These are phyloP conservation scores for Agaricus sinodeliciosus DNA, from an alignment of 768 basidiomycete species.

Conservation along the genomic window DNA sequence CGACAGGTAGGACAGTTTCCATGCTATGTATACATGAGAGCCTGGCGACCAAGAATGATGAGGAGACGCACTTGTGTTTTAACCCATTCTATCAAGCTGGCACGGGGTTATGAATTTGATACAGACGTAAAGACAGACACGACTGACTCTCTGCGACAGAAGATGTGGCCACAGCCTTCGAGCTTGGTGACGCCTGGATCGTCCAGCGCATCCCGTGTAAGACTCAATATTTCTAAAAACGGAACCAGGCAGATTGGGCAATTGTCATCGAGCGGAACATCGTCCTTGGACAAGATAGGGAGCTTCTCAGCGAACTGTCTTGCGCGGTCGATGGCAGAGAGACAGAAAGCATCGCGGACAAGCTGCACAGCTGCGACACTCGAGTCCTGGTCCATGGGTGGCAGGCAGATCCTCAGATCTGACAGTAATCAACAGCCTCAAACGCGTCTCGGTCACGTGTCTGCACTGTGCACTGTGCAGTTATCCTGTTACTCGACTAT, in stretches of 20 bases:
- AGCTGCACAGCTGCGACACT: conserved; percentile 17
- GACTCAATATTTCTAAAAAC: conserved; percentile 39
- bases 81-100: conserved; percentile 65
- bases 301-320: conserved; percentile 33
- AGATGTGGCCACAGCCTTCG: conserved; percentile 54
- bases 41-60: neutral
- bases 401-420: neutral
- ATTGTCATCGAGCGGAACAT: conserved; percentile 41
- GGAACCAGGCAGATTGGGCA: conserved; percentile 63
- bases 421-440: neutral
- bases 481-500: no score
- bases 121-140: neutral
- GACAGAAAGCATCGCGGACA: conserved; percentile 17
- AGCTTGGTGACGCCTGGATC: conserved; percentile 53
- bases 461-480: no score
- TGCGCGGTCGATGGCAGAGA: conserved; percentile 24
- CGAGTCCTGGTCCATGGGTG: neutral
- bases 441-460: neutral
- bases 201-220: conserved; percentile 8
- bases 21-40: conserved; percentile 34
- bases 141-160: conserved; percentile 58
- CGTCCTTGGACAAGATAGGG: conserved; percentile 32
- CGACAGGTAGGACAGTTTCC: conserved; percentile 70
- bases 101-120: conserved; percentile 1
- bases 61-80: conserved; percentile 36